phyloP scores from a whole-genome alignment of 179 eudicot species.

The Patellifolia procumbens region DNA sequence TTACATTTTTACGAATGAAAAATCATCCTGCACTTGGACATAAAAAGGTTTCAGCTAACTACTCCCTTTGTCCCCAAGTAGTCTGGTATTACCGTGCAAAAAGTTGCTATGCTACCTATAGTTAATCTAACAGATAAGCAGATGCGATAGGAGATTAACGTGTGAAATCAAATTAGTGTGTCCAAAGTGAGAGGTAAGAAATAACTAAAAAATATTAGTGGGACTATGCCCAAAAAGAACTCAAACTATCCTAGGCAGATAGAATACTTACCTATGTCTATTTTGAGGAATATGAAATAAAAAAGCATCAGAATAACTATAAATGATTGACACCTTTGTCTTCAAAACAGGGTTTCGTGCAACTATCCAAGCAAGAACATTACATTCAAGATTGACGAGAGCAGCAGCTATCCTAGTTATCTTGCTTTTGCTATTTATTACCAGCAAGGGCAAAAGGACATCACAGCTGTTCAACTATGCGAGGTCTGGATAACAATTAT shows the following conservation, averaged over 20 bases:
- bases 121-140: too few relatives aligned
- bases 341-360: conserved; percentile 61
- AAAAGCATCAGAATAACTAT: not conserved
- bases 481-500: conserved; percentile 42
- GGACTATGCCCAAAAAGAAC: too few relatives aligned
- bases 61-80: too few relatives aligned
- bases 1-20: not conserved
- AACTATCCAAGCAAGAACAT: conserved; percentile 65
- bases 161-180: too few relatives aligned
- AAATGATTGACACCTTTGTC: not conserved
- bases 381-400: conserved; percentile 69
- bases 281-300: not conserved
- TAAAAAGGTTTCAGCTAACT: not conserved
- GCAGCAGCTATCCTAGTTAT: conserved; percentile 67
- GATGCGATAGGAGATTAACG: too few relatives aligned
- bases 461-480: conserved; percentile 75
- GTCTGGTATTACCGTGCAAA: too few relatives aligned
- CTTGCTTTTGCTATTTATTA: conserved; percentile 71
- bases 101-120: too few relatives aligned
- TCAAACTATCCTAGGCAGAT: too few relatives aligned
- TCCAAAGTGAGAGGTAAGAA: too few relatives aligned
- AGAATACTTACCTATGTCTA: too few relatives aligned
- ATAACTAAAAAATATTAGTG: too few relatives aligned
- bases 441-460: conserved; percentile 71
- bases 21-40: not conserved